phyloP scores from a whole-genome alignment of 1,284 basidiomycete species.

The Marasmius fiardii region DNA sequence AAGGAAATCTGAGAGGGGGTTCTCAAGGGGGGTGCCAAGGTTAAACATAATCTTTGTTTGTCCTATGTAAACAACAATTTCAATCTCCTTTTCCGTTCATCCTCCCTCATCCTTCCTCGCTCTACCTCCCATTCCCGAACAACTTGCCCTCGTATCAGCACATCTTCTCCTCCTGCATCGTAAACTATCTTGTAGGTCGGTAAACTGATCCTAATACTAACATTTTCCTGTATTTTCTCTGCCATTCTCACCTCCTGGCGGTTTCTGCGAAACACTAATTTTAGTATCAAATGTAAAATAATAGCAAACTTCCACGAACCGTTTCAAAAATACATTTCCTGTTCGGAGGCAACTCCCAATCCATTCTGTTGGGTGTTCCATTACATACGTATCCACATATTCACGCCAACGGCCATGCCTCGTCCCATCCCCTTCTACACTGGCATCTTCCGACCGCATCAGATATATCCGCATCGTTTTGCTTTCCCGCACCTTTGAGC shows the following conservation, averaged over 20 bases:
- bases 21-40: background rate
- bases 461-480: slow-evolving; percentile 77
- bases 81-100: background rate
- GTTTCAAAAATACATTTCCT: slow-evolving; percentile 40
- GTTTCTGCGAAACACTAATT: slow-evolving; percentile 27
- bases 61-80: background rate
- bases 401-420: slow-evolving; percentile 70
- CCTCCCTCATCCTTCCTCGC: slow-evolving; percentile 5
- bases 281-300: slow-evolving; percentile 13
- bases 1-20: background rate
- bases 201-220: slow-evolving; percentile 62
- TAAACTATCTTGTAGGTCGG: slow-evolving; percentile 76
- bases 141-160: slow-evolving; percentile 47
- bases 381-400: slow-evolving; percentile 85
- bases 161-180: slow-evolving; percentile 60
- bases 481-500: slow-evolving; percentile 54
- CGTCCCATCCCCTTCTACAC: slow-evolving; percentile 50
- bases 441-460: slow-evolving; percentile 78
- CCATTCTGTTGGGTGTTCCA: slow-evolving; percentile 73
- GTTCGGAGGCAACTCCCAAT: slow-evolving; percentile 40
- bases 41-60: background rate
- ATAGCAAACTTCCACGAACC: slow-evolving; percentile 32
- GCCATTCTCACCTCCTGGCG: slow-evolving; percentile 18
- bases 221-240: slow-evolving; percentile 29
- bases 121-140: slow-evolving; percentile 30